Conservation (phyloP, 2,329 filamentous ascomycete species). For the Diaporthe amygdali region DNA sequence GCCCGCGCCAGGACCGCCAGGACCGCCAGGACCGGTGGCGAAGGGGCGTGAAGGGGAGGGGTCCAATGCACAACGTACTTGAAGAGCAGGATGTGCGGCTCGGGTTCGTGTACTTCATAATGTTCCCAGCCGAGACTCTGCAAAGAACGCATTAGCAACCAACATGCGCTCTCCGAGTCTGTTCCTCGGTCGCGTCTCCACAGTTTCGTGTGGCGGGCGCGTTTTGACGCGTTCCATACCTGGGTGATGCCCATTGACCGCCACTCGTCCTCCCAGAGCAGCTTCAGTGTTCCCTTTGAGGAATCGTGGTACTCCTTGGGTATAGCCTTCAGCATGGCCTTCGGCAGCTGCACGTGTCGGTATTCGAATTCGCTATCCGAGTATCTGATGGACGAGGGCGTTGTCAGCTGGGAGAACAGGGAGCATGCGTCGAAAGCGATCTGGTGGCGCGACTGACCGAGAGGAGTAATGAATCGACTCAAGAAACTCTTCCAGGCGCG, state of each 20-base stretch:
- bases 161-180: conserved; percentile 21
- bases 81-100: conserved; percentile 97
- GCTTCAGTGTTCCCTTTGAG: conserved; percentile 88
- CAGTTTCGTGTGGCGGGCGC: neutral
- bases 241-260: conserved; percentile 95
- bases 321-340: conserved; percentile 97
- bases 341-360: conserved; percentile 95
- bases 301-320: conserved; percentile 93
- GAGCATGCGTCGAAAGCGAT: neutral
- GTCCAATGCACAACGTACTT: conserved; percentile 71
- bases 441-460: conserved; percentile 60
- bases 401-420: conserved; percentile 22
- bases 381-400: conserved; percentile 65
- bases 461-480: conserved; percentile 96
- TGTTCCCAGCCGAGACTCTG: conserved; percentile 99
- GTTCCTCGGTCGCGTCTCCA: neutral
- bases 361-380: conserved; percentile 94
- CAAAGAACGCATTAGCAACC: neutral
- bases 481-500: conserved; percentile 86
- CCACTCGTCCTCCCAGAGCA: conserved; percentile 99
- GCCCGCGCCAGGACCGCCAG: neutral
- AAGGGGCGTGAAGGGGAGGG: neutral
- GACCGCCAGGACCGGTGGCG: neutral
- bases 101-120: conserved; percentile 98
- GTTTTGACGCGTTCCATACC: conserved; percentile 56